Percentiles rank a stretch among this genome's conserved stretches.
These are phyloP conservation scores for Verticillium albo-atrum DNA, from an alignment of 2,329 filamentous ascomycete genomes.

Conservation along the genomic window DNA sequence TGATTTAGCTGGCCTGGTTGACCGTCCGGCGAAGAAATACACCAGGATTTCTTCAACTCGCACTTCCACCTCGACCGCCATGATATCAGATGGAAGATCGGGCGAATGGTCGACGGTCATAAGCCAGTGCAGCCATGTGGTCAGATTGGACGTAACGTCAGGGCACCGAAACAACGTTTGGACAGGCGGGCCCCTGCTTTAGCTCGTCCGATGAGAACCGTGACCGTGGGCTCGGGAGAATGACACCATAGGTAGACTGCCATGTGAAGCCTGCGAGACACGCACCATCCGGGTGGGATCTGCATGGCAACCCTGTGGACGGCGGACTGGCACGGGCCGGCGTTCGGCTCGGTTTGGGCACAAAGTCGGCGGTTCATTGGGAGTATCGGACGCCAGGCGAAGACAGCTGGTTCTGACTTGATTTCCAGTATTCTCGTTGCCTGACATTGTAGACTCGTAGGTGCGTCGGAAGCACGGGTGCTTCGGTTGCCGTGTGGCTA, in stretches of 20 bases:
- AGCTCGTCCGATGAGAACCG: background rate
- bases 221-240: background rate
- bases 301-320: background rate
- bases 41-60: no score
- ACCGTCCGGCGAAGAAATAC: no score
- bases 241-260: background rate
- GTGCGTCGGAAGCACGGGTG: no score
- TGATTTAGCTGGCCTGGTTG: no score
- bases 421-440: no score
- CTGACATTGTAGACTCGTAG: no score
- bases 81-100: background rate
- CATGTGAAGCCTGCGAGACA: background rate
- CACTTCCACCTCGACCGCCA: no score
- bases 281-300: background rate
- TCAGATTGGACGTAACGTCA: background rate
- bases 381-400: no score
- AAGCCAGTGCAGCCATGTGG: background rate
- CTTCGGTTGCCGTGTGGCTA: no score
- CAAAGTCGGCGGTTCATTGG: no score
- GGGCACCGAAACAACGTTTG: background rate
- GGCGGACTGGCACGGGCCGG: background rate
- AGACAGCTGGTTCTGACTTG: no score
- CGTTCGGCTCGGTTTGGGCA: background rate
- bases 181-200: background rate
- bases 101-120: background rate